Evolutionary conservation across 2,329 filamentous ascomycete genomes (phyloP).

Genomic region (Aspergillus aculeatus): DNA sequence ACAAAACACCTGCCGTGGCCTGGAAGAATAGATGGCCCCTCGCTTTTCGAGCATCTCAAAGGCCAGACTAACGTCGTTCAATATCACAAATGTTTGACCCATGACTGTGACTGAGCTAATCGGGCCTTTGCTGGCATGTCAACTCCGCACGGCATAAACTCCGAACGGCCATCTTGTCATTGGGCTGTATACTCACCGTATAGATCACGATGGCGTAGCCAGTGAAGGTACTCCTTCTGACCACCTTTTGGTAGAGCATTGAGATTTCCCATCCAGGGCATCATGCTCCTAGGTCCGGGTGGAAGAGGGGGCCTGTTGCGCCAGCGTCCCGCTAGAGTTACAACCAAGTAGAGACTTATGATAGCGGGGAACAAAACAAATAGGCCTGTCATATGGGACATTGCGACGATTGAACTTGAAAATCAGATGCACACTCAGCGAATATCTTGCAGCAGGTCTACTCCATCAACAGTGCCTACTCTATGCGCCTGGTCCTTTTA

Average conservation of each 20-base stretch:
- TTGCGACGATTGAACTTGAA: background rate
- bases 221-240: background rate
- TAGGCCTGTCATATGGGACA: background rate
- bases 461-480: background rate
- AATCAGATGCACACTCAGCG: background rate
- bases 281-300: background rate
- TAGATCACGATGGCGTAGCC: background rate
- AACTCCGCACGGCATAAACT: background rate
- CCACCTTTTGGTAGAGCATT: background rate
- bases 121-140: conserved; percentile 19
- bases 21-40: conserved; percentile 26
- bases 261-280: background rate
- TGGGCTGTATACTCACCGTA: background rate
- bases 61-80: conserved; percentile 32
- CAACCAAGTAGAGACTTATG: background rate
- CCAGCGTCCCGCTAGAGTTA: background rate
- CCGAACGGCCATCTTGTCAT: background rate
- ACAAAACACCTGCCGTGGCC: conserved; percentile 25
- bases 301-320: background rate
- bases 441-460: background rate
- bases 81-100: conserved; percentile 32
- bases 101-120: conserved; percentile 37
- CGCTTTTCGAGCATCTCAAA: conserved; percentile 35
- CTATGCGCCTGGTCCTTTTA: background rate
- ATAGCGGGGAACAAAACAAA: background rate